These are phyloP conservation scores for Lepraria neglecta DNA, from an alignment of 495 filamentous ascomycete species.

Conservation along the genomic window DNA sequence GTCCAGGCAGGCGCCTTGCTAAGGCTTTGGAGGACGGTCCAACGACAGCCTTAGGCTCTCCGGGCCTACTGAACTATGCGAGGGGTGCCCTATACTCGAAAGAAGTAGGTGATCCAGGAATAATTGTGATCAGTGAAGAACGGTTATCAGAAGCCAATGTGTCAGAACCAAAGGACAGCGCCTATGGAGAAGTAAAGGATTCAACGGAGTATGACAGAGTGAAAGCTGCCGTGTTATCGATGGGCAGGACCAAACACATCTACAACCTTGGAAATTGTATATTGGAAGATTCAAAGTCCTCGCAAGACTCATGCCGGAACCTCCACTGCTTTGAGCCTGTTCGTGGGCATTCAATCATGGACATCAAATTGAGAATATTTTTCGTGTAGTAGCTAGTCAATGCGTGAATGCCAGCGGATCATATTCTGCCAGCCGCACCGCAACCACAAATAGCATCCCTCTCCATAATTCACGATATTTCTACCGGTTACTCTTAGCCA, in stretches of 20 bases:
- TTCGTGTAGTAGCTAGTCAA: conserved; percentile 1
- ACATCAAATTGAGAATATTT: neutral
- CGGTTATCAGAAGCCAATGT: neutral
- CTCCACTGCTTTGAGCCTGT: neutral
- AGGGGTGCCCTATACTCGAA: neutral
- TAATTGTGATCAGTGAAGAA: neutral
- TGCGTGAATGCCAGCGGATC: neutral
- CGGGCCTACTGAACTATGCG: neutral
- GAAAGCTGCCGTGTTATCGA: no score
- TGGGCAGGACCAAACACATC: no score
- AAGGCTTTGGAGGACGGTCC: neutral
- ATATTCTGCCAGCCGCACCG: neutral
- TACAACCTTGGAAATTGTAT: no score
- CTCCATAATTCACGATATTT: conserved; percentile 5
- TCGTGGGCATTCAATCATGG: neutral
- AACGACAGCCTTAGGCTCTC: neutral
- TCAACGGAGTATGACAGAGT: no score
- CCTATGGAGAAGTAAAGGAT: neutral
- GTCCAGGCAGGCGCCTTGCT: neutral
- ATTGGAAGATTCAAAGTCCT: no score
- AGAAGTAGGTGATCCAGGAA: neutral
- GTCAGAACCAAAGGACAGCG: neutral
- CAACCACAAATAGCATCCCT: neutral
- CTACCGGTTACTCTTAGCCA: conserved; percentile 99
- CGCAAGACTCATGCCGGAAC: neutral